These are phyloP conservation scores for Amanita thiersii DNA, from an alignment of 768 basidiomycete genomes.

Conservation along the genomic window DNA sequence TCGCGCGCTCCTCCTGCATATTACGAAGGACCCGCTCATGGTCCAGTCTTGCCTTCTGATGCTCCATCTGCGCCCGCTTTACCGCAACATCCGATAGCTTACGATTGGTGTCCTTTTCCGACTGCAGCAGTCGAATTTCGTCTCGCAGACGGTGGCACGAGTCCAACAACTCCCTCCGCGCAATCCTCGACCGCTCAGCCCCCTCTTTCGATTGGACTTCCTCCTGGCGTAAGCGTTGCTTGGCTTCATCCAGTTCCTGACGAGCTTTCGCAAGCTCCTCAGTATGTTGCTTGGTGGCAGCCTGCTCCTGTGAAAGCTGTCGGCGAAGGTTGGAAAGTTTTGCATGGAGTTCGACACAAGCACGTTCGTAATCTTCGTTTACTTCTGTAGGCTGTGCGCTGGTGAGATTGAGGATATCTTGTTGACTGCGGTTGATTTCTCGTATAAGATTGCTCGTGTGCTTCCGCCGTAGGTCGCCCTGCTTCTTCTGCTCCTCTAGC, in stretches of 20 bases:
- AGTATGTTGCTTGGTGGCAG: not conserved
- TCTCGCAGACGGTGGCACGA: not conserved
- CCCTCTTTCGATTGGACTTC: not conserved
- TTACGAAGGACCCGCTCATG: constrained; percentile 4
- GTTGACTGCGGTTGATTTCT: constrained; percentile 4
- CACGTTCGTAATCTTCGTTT: not conserved
- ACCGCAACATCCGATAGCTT: constrained; percentile 1
- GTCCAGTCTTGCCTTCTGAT: not conserved
- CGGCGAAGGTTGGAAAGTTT: constrained; percentile 1
- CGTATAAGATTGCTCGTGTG: constrained; percentile 6
- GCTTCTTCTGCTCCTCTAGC: constrained; percentile 1
- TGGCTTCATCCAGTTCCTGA: constrained; percentile 1
- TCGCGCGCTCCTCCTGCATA: not conserved
- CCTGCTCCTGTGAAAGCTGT: constrained; percentile 3
- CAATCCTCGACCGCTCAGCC: not conserved
- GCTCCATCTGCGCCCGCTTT: not conserved
- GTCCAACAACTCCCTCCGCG: not conserved
- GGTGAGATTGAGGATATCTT: constrained; percentile 6
- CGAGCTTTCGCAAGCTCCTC: constrained; percentile 4
- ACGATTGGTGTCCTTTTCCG: not conserved
- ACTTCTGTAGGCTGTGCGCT: too few relatives aligned
- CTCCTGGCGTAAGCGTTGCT: not conserved
- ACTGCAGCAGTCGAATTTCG: constrained; percentile 2
- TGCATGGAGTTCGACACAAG: constrained; percentile 4
- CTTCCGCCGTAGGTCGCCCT: constrained; percentile 6